Evolutionary conservation across 805 yeast genomes (phyloP).

Genomic region (Schizosaccharomyces osmophilus): DNA sequence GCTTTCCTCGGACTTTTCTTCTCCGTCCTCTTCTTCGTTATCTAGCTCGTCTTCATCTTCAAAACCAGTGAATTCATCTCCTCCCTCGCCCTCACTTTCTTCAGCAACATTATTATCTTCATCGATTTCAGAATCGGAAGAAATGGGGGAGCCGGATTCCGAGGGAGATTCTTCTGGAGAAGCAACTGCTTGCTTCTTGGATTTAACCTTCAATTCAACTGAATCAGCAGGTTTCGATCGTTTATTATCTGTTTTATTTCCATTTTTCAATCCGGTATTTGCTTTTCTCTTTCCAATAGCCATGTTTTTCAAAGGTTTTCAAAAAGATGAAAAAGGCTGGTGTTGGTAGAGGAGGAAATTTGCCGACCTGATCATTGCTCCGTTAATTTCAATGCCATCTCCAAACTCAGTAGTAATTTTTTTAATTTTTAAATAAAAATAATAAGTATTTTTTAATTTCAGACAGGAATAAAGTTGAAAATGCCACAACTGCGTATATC

Average conservation of each 20-base stretch:
- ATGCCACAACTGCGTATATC: too few relatives aligned
- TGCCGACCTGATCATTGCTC: not conserved
- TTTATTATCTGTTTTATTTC: not conserved
- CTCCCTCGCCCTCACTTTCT: slow-evolving; percentile 2
- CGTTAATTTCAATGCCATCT: too few relatives aligned
- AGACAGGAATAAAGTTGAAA: too few relatives aligned
- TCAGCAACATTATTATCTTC: not conserved
- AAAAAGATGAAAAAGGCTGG: not conserved
- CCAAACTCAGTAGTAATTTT: too few relatives aligned
- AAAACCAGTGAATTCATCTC: not conserved
- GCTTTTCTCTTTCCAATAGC: not conserved
- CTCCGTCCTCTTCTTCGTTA: not conserved
- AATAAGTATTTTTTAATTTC: too few relatives aligned
- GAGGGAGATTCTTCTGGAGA: not conserved
- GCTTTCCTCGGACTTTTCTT: not conserved
- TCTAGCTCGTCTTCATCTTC: slow-evolving; percentile 1
- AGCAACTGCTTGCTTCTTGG: not conserved
- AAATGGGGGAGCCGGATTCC: not conserved
- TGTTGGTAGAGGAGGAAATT: not conserved
- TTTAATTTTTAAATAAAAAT: too few relatives aligned
- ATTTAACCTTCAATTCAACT: not conserved
- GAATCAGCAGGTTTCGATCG: not conserved
- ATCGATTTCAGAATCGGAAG: not conserved
- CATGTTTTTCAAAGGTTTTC: not conserved
- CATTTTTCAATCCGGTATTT: not conserved